Evolutionary conservation across 2,329 filamentous ascomycete species (phyloP).

Genomic region (Alternaria sp.): DNA sequence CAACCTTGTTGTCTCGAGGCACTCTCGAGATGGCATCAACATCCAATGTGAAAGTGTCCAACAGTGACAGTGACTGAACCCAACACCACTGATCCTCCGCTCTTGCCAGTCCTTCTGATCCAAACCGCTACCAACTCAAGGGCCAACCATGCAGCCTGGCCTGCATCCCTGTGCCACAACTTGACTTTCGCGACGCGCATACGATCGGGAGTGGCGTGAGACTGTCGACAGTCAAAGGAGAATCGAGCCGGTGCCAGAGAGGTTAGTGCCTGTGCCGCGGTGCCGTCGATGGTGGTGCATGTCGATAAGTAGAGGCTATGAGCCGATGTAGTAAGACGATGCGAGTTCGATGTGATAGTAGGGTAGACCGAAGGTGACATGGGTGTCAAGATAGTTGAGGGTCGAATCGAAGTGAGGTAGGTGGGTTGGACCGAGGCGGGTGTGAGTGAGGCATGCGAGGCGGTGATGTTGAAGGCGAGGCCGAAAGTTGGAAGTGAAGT

Average conservation of each 20-base stretch:
- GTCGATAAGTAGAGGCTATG: background rate
- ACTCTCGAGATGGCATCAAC: background rate
- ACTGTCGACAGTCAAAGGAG: background rate
- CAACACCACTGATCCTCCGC: conserved; percentile 1
- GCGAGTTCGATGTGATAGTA: background rate
- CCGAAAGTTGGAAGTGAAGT: background rate
- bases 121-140: conserved; percentile 6
- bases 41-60: background rate
- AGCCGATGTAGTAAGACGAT: background rate
- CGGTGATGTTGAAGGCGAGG: background rate
- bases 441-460: background rate
- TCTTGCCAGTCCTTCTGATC: conserved; percentile 6
- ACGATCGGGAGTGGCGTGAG: background rate
- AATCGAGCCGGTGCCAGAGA: background rate
- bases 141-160: background rate
- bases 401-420: background rate
- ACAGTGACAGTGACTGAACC: background rate
- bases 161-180: conserved; percentile 3
- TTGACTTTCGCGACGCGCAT: background rate
- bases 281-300: background rate
- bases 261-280: background rate
- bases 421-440: background rate
- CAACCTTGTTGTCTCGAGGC: conserved; percentile 4
- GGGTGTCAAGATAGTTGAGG: background rate
- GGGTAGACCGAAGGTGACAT: background rate